Base-by-base conservation (phyloP, 208 protist species). In the Crithidia fasciculata region DNA sequence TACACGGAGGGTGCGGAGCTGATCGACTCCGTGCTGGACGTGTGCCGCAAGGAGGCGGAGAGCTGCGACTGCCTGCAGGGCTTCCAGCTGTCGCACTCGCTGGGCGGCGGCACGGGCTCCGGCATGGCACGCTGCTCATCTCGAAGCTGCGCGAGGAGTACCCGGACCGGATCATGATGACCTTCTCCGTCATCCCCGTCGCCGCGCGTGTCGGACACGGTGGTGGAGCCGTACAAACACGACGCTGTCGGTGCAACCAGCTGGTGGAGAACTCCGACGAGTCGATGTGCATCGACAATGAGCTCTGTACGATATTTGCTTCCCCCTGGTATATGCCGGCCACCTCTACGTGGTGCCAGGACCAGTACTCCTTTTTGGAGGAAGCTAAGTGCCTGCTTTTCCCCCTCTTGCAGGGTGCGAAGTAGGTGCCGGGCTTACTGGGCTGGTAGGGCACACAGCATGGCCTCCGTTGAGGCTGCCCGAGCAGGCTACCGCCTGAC, bases 291-390 rank as follows among this genome's bases (percentile, higher is more conserved):
- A 98, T 99, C 80, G 98, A 99, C 84, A 99, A 99, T 74, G 97
- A 99, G 98, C 98, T 39, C 84, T 99, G 67, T 99, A 99, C 76
- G 98, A 99, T 71, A 99, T 99, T 78, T 99, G n/a, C n/a, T n/a
- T n/a, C n/a, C n/a, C n/a, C n/a, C n/a, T n/a, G n/a, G n/a, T n/a
- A n/a, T n/a, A n/a, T n/a, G n/a, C n/a, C n/a, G n/a, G n/a, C n/a
- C n/a, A n/a, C n/a, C n/a, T n/a, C n/a, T n/a, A n/a, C n/a, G n/a
- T n/a, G n/a, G n/a, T n/a, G n/a, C n/a, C n/a, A n/a, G n/a, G n/a
- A n/a, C n/a, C n/a, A n/a, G n/a, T n/a, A n/a, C n/a, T n/a, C n/a
- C n/a, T n/a, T n/a, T n/a, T n/a, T n/a, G n/a, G n/a, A n/a, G n/a
- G n/a, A n/a, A n/a, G n/a, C n/a, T n/a, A n/a, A n/a, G n/a, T n/a